phyloP scores from a whole-genome alignment of 805 yeast species.

The Ogataea methanolica region DNA sequence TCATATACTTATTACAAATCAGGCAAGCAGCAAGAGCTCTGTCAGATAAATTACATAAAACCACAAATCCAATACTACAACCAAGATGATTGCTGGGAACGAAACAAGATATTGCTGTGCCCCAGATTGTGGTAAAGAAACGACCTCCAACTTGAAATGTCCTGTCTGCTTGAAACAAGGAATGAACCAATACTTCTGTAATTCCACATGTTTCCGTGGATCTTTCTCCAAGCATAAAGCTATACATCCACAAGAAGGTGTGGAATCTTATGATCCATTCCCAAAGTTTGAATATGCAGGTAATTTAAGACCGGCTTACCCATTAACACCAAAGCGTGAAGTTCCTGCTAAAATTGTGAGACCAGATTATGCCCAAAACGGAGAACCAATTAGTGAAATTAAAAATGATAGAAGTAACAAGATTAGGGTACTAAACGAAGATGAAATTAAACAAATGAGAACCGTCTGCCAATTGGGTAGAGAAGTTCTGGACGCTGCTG shows the following conservation, averaged over 20 bases:
- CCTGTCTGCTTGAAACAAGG: conserved; percentile 85
- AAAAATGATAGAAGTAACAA: conserved; percentile 62
- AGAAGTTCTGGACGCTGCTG: conserved; percentile 87
- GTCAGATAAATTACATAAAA: no score
- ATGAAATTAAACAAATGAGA: conserved; percentile 70
- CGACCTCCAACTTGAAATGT: conserved; percentile 74
- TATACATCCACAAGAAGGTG: conserved; percentile 60
- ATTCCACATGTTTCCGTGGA: conserved; percentile 75
- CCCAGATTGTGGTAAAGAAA: conserved; percentile 79
- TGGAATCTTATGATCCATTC: conserved; percentile 76
- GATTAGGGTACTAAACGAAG: conserved; percentile 59
- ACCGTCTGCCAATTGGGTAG: conserved; percentile 73
- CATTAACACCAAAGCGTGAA: conserved; percentile 64
- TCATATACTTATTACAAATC: no score
- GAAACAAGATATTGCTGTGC: conserved; percentile 51
- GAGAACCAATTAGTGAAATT: conserved; percentile 77
- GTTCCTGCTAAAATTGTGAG: conserved; percentile 66
- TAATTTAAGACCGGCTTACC: conserved; percentile 69
- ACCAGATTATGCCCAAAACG: conserved; percentile 84
- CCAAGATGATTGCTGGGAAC: not conserved
- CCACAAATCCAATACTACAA: not conserved
- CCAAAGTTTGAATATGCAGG: conserved; percentile 78
- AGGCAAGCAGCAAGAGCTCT: no score
- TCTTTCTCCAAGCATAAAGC: conserved; percentile 72
- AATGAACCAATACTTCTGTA: conserved; percentile 63